phyloP scores from a whole-genome alignment of 2,329 filamentous ascomycete species.

The Chaetomiaceae sp. region DNA sequence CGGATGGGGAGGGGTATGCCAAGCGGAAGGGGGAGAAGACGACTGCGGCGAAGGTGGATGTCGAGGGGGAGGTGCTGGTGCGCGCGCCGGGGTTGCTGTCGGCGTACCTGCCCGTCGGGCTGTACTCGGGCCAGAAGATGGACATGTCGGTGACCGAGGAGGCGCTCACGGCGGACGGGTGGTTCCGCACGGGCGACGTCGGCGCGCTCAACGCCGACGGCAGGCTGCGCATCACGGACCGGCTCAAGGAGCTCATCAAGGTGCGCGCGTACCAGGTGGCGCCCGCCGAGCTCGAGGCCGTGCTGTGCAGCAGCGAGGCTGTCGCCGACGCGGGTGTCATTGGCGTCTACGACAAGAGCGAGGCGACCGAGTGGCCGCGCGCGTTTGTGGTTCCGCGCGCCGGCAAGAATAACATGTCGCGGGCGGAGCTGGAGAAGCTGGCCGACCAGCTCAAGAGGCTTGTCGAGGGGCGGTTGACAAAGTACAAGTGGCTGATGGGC shows the following conservation, averaged over 20 bases:
- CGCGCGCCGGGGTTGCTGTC: conserved; percentile 61
- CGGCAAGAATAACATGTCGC: conserved; percentile 9
- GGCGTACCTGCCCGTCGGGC: conserved; percentile 61
- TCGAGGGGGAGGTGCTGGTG: conserved; percentile 62
- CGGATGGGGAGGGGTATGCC: conserved; percentile 38
- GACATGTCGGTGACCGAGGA: conserved; percentile 38
- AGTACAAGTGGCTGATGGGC: conserved; percentile 63
- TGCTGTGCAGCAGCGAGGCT: conserved; percentile 32
- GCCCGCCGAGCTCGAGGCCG: conserved; percentile 39
- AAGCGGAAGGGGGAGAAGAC: conserved; percentile 36
- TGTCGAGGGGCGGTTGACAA: conserved; percentile 56
- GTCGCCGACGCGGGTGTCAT: conserved; percentile 52
- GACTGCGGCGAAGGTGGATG: conserved; percentile 39
- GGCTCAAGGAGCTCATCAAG: conserved; percentile 60
- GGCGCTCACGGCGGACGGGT: conserved; percentile 51
- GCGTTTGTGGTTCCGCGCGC: conserved; percentile 48
- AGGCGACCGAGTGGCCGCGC: conserved; percentile 56
- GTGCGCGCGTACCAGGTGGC: conserved; percentile 42
- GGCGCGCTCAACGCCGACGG: conserved; percentile 44
- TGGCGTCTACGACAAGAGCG: conserved; percentile 47
- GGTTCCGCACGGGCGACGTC: conserved; percentile 69
- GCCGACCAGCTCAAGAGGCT: conserved; percentile 52
- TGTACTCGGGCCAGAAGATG: conserved; percentile 30
- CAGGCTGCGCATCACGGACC: conserved; percentile 63
- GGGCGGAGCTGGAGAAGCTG: conserved; percentile 39